Percentiles rank a stretch among this genome's conserved stretches.
phyloP scores from a whole-genome alignment of 1,139 yeast genomes.

The Petasospora fabianii region DNA sequence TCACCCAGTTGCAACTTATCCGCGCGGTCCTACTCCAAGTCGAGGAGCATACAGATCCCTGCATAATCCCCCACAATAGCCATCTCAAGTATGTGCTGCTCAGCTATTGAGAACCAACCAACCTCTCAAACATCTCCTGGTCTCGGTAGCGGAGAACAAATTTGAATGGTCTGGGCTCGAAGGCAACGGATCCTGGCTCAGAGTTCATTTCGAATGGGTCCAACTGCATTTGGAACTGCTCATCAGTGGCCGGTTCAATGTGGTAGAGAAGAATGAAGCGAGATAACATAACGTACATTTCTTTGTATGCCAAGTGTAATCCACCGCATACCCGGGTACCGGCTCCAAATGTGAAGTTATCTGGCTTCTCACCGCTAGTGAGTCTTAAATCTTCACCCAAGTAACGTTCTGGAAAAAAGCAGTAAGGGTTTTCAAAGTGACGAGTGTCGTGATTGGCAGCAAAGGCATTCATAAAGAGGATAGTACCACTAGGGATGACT shows the following conservation, averaged over 20 bases:
- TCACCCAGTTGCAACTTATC: too few relatives aligned
- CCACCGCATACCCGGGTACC: slow-evolving; percentile 75
- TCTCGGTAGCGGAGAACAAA: slow-evolving; percentile 34
- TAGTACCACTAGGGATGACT: slow-evolving; percentile 52
- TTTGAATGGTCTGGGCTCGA: slow-evolving; percentile 50
- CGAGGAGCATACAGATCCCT: too few relatives aligned
- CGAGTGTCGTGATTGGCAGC: slow-evolving; percentile 64
- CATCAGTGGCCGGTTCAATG: slow-evolving; percentile 39
- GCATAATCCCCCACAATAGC: neutral
- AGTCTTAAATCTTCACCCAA: slow-evolving; percentile 33
- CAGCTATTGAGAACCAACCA: slow-evolving; percentile 1
- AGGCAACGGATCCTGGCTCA: slow-evolving; percentile 53
- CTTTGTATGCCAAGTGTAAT: slow-evolving; percentile 55
- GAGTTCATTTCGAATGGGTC: slow-evolving; percentile 49
- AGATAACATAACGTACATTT: slow-evolving; percentile 47
- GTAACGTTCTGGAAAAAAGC: slow-evolving; percentile 60
- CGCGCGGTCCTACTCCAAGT: too few relatives aligned
- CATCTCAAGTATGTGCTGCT: neutral
- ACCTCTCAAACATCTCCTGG: slow-evolving; percentile 8
- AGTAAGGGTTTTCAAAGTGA: slow-evolving; percentile 45
- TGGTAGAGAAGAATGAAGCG: slow-evolving; percentile 38
- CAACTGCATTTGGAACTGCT: slow-evolving; percentile 35
- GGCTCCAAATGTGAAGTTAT: slow-evolving; percentile 63
- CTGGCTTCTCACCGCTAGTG: slow-evolving; percentile 22
- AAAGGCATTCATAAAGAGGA: slow-evolving; percentile 61